These are phyloP conservation scores for Candida incommunis DNA, from an alignment of 805 yeast genomes.

Conservation along the genomic window DNA sequence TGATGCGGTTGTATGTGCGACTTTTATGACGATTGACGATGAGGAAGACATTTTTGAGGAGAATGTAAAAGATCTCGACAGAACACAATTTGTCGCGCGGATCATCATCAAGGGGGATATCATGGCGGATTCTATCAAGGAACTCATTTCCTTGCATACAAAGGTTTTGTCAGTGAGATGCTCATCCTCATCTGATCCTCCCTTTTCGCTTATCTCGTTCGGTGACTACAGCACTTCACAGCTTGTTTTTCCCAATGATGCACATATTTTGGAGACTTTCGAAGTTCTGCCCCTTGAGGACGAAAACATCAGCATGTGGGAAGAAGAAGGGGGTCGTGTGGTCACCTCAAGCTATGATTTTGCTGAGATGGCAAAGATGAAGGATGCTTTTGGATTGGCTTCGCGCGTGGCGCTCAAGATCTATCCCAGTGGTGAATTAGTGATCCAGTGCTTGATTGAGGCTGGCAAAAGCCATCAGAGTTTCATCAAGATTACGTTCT, in stretches of 20 bases:
- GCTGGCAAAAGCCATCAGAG: slow-evolving; percentile 13
- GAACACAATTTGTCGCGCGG: slow-evolving; percentile 30
- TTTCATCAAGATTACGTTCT: slow-evolving; percentile 14
- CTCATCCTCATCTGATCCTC: slow-evolving; percentile 21
- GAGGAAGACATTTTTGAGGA: neutral
- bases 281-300: slow-evolving; percentile 21
- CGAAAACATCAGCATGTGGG: slow-evolving; percentile 8
- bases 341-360: slow-evolving; percentile 29
- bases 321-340: slow-evolving; percentile 12
- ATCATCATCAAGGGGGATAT: slow-evolving; percentile 38
- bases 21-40: neutral
- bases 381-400: slow-evolving; percentile 34
- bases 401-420: slow-evolving; percentile 37
- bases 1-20: neutral
- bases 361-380: slow-evolving; percentile 30
- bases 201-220: slow-evolving; percentile 44
- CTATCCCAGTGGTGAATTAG: slow-evolving; percentile 34
- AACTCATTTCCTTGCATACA: slow-evolving; percentile 39
- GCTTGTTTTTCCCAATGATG: slow-evolving; percentile 49
- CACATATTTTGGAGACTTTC: slow-evolving; percentile 45
- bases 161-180: slow-evolving; percentile 29
- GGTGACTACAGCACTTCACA: slow-evolving; percentile 64
- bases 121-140: slow-evolving; percentile 38
- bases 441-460: slow-evolving; percentile 29
- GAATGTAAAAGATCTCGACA: slow-evolving; percentile 24